Evolutionary conservation across 1,284 basidiomycete species (phyloP), one percentile per base, ranked within the genome.

Genomic region (Agroathelia rolfsii): DNA sequence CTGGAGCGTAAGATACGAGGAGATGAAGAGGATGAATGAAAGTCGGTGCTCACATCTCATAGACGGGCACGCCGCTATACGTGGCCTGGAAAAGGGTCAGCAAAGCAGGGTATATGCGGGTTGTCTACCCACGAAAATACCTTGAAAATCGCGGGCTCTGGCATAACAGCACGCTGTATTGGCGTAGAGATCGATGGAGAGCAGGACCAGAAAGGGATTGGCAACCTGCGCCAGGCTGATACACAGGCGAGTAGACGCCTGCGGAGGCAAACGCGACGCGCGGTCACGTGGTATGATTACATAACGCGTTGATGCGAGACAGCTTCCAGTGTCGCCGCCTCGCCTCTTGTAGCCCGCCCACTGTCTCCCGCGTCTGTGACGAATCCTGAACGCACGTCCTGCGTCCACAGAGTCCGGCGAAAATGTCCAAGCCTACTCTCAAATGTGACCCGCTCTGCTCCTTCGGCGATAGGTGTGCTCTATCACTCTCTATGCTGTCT

Each of bases 21-120:
- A 56, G 41, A 60, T 47, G 41, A 43, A 22, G 49, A 53, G 56
- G 53, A 47, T 55, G 40, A 48, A 43, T 49, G 61, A 49, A 43
- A 46, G 32, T 40, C 25, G 33, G 13, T 21, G 62, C 79, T 46
- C 52, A 86, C 83, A 87, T 86, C 58, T 88, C 83, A 47, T 83
- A 87, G 27, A 88, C 83, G 39, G 83, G 83, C 43, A 88, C 85
- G 35, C 83, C 84, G 58, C 84, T 87, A 53, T 88, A 88, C 15
- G 83, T 88, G 42, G 83, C 83, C 83, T 87, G 48, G 19, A 34
- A 45, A 37, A 42, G 42, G 37, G 40, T 41, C 38, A 28, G 25
- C 12, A 35, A 37, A 24, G 36, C 23, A 35, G 37, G 42, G 28
- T 27, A 41, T 27, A 34, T 11, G 24, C 12, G 21, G 22, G 35